Evolutionary conservation across 139 green algal genomes (phyloP).

Genomic region (Marvania coccoides): DNA sequence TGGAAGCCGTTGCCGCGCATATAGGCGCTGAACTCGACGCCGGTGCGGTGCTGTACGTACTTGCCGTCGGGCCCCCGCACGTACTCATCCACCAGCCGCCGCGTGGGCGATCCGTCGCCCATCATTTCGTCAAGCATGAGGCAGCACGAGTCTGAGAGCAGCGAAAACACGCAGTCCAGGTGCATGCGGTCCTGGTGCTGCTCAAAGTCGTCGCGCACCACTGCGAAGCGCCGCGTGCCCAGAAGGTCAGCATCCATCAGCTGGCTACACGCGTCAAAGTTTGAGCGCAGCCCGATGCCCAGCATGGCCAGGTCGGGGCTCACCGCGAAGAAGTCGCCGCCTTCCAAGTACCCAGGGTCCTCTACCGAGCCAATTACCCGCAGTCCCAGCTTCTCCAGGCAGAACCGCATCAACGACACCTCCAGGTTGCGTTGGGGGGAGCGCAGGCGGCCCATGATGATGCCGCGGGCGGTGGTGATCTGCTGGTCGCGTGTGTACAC

Average conservation of each 20-base stretch:
- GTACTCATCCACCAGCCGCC: slow-evolving; percentile 55
- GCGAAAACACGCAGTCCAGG: slow-evolving; percentile 91
- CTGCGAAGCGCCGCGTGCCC: slow-evolving; percentile 68
- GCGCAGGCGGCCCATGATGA: slow-evolving; percentile 84
- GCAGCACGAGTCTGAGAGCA: slow-evolving; percentile 70
- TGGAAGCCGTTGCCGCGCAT: slow-evolving; percentile 73
- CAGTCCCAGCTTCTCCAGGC: slow-evolving; percentile 80
- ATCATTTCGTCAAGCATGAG: slow-evolving; percentile 91
- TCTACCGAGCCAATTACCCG: slow-evolving; percentile 64
- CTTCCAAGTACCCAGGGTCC: slow-evolving; percentile 79
- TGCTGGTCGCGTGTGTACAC: slow-evolving; percentile 93
- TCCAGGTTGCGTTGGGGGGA: slow-evolving; percentile 73
- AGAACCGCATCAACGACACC: slow-evolving; percentile 85
- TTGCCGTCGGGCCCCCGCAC: not conserved
- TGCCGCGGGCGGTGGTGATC: slow-evolving; percentile 81
- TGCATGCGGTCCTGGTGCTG: slow-evolving; percentile 93
- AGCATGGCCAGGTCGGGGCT: slow-evolving; percentile 63
- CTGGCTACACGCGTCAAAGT: slow-evolving; percentile 73
- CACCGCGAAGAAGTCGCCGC: slow-evolving; percentile 90
- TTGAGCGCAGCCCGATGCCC: slow-evolving; percentile 86
- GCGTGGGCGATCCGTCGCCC: slow-evolving; percentile 50
- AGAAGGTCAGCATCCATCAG: slow-evolving; percentile 87
- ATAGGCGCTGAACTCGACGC: slow-evolving; percentile 77
- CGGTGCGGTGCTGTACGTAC: not conserved
- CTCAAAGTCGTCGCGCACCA: slow-evolving; percentile 89